Base-by-base conservation (phyloP, 176 grass and related monocot species). In the Leersia perrieri region DNA sequence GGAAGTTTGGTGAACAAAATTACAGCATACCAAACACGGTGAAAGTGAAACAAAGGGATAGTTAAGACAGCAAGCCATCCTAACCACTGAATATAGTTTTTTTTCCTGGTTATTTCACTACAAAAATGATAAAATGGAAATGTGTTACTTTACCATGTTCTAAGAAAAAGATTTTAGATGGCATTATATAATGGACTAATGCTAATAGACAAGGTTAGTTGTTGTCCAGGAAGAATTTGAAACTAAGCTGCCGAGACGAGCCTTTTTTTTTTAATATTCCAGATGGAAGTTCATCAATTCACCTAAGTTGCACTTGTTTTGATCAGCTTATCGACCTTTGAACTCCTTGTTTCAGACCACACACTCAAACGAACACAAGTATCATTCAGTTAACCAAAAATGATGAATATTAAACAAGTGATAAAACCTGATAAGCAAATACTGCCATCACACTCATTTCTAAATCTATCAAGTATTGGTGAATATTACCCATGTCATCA, bases 1-100 rank as follows among this genome's bases (percentile, higher is more conserved):
- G 7, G 11, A 66, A 60, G 86, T 83, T 78, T 40, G 75, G 67
- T 83, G 60, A 73, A 77, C n/a, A 55, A 78, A 78, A 83, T 22
- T 20, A 65, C 72, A 61, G 33, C 65, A 63, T 45, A 23, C 9
- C 40, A 64, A 82, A 42, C 57, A 29, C 11, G 53, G 49, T 82
- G 41, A 27, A 62, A 27, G 49, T 82, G 41, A 27, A 62, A 27
- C 26, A 81, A 75, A 86, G 4, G 40, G 35, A 63, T 16, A 61
- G 73, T 49, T 76, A 16, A 16, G 22, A 77, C 66, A 44, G 28
- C 34, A 57, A 77, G 73, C 66, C 74, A 78, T 47, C 68, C 61
- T 67, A 83, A 88, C 67, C 55, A 78, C 58, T 44, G n/a, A n/a
- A 60, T 22, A 60, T 27, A 6, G n/a, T n/a, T 38, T 57, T 77